Evolutionary conservation across 257 asterid species (phyloP), one percentile per base, ranked within the genome.

Genomic region (Rhazya stricta): DNA sequence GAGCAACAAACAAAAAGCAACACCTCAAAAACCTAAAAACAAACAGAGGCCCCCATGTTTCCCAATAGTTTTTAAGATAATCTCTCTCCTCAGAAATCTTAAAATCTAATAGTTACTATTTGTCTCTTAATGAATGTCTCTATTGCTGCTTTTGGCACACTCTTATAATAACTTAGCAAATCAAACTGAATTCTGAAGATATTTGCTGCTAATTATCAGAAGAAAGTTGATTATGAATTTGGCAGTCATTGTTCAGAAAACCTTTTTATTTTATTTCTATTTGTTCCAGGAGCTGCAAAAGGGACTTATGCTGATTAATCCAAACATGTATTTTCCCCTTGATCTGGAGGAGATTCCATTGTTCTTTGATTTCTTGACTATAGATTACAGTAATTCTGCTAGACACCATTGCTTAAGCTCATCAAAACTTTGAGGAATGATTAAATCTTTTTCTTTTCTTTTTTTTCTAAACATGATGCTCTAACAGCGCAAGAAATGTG

Each of bases 41-140:
- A 69, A 81, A 77, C 71, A 69, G 72, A 67, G n/a, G 8, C 36
- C 21, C 61, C 42, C 45, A 32, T 62, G 21, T 74, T 62, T 74
- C 9, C 25, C 2, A 66, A 56, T 56, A 41, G 58, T 53, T 48
- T 65, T 27, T 23, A 45, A 70, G 53, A 57, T 21, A n/a, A n/a
- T 66, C 53, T 60, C 69, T 72, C 76, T 58, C 61, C 76, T 67
- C 37, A 32, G 45, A 74, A 63, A 78, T 63, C 46, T 67, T 69
- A 36, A 76, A 72, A 72, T 62, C 61, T 63, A 45, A 46, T 72
- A 37, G 65, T 81, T 71, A 71, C 51, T 3, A 57, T 43, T 82
- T 72, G 83, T 71, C 82, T 53, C 76, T 32, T 78, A 71, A 79
- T 67, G 68, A 39, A 27, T 75, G 85, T 82, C 85, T 61, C 75